These are phyloP conservation scores for Aspergillus ruber DNA, from an alignment of 2,329 filamentous ascomycete genomes.

Conservation along the genomic window DNA sequence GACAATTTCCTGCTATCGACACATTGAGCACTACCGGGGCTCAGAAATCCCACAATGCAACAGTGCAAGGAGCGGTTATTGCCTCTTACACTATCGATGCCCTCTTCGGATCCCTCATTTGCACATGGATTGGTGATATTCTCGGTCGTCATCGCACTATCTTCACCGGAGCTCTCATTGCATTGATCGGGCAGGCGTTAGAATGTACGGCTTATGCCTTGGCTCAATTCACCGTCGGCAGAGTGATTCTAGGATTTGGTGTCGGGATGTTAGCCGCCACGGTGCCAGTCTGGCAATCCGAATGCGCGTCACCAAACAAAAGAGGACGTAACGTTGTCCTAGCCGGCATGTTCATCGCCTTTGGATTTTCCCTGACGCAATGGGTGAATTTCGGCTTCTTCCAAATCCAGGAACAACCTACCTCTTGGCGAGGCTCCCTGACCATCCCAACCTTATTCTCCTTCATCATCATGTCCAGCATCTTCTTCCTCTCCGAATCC, in stretches of 20 bases:
- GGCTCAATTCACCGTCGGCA: slow-evolving; percentile 42
- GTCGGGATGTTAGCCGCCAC: slow-evolving; percentile 40
- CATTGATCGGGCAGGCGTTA: slow-evolving; percentile 39
- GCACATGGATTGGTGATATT: slow-evolving; percentile 40
- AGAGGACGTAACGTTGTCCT: slow-evolving; percentile 18
- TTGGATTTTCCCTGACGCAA: slow-evolving; percentile 38
- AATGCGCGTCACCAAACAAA: slow-evolving; percentile 12
- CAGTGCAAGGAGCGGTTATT: slow-evolving; percentile 27
- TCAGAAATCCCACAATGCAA: slow-evolving; percentile 39
- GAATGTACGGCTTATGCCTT: slow-evolving; percentile 42
- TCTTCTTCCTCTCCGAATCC: slow-evolving; percentile 29
- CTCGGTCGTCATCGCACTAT: slow-evolving; percentile 43
- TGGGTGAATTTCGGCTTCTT: slow-evolving; percentile 42
- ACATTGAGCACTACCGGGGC: slow-evolving; percentile 40
- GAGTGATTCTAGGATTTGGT: slow-evolving; percentile 40
- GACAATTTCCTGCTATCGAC: slow-evolving; percentile 41
- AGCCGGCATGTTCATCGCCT: slow-evolving; percentile 37
- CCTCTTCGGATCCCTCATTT: slow-evolving; percentile 42
- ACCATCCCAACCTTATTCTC: slow-evolving; percentile 28
- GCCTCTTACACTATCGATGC: slow-evolving; percentile 40
- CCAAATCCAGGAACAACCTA: slow-evolving; percentile 18
- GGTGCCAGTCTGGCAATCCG: slow-evolving; percentile 40
- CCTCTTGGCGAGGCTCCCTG: slow-evolving; percentile 35
- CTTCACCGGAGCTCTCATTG: slow-evolving; percentile 34
- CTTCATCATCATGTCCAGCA: slow-evolving; percentile 17